Base-by-base conservation (phyloP, 2,329 filamentous ascomycete species). In the Fusarium sp. region DNA sequence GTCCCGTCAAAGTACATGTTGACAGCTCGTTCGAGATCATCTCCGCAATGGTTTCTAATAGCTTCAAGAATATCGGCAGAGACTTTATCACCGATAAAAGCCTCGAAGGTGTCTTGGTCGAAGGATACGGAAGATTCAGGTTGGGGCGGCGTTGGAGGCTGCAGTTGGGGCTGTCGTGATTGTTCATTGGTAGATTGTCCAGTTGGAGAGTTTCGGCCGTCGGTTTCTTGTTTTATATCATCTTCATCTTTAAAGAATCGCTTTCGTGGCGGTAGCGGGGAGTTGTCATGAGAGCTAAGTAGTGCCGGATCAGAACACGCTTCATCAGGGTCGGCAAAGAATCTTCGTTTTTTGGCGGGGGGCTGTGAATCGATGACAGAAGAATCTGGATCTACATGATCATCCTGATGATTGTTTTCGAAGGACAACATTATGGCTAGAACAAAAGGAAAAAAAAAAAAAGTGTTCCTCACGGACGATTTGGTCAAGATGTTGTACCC, bases 1-100 rank as follows among this genome's bases (percentile, higher is more conserved):
- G 87, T 89, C 19, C 87, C 87, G 61, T 91, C 88, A 60, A 89
- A 85, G 70, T 88, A 91, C 84, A 89, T 89, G 57, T 89, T 89
- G 53, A 89, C 83, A 7, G 88, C 88, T 58, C 81, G 80, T 68
- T 89, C 84, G 13, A 90, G 78, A 59, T 87, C 80, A 49, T 84
- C 77, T 24, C 82, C 82, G 50, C 86, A 88, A 39, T 80, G 79
- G 8, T 81, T 76, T n/a, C 79, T 79, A 19, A 91, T 80, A 5
- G 79, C 72, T 7, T 76, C 74, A 44, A 90, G 68, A 1, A 80
- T 74, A 24, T 85, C 78, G 0, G 77, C 57, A 7, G 78, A 72
- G 19, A 90, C 78, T 47, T 83, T 83, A 54, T 84, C 81, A 32
- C 87, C 87, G 22, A 90, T 76, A 58, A 90, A 83, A 54, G 76